Base-by-base conservation (phyloP, 352 stramenopile genomes). In the Pythium apleroticum region DNA sequence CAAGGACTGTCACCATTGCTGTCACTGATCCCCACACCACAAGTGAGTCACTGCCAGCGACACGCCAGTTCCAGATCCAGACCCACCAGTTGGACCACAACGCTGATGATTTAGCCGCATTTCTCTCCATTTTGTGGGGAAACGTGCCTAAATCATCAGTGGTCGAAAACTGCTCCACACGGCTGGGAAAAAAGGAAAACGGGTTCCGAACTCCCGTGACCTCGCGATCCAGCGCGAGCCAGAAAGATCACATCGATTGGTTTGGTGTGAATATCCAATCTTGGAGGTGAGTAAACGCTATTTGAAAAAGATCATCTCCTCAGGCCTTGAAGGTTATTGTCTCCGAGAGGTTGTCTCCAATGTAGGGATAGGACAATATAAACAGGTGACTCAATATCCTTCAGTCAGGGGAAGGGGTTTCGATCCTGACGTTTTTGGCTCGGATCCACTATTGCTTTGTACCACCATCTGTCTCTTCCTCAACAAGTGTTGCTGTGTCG, bases 381-480 rank as follows among this genome's bases (percentile, higher is more conserved):
- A 50, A 25, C 43, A 50, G 43, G 20, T 50, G 43, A 50, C 43
- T 50, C 43, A 50, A 50, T 27, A 10, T 27, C 11, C 19, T 20
- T 27, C 43, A 50, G 43, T 50, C 43, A 50, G 43, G 43, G 43
- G 43, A 50, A 50, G 43, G 43, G 43, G 14, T 28, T 17, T 24
- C n/a, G 3, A 9, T 5, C 19, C 19, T 41, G 33, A 41, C 33
- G 33, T 41, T 41, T 41, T 41, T 41, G 33, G 33, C 33, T 41
- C 33, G 33, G 33, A 41, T 41, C 33, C 33, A 41, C 33, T 41
- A 41, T 41, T 41, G 33, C 33, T 41, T 11, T 3, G 43, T 27
- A 50, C 43, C 20, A 27, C 43, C 43, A 50, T 50, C 43, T 50
- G 43, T 50, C 20, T 15, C 3, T 8, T 15, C 17, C 8, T 50